Evolutionary conservation across 1,139 yeast species (phyloP).

Genomic region (Spathaspora sp.): DNA sequence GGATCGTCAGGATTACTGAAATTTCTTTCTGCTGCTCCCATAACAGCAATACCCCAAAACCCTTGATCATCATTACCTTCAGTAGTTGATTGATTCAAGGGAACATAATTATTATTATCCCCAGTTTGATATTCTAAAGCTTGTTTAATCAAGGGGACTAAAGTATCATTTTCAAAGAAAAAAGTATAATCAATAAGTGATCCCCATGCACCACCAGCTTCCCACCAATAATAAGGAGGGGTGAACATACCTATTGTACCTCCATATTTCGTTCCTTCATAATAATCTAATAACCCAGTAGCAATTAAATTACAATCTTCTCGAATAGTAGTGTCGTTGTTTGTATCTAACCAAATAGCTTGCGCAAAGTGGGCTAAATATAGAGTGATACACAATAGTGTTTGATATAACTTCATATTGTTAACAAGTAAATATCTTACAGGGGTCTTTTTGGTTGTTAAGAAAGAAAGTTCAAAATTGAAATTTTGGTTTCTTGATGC

Average conservation of each 20-base stretch:
- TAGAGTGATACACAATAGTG: neutral
- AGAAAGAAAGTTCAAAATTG: neutral
- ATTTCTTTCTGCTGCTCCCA: conserved; percentile 82
- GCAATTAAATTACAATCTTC: conserved; percentile 58
- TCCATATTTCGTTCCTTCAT: conserved; percentile 63
- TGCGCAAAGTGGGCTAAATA: conserved; percentile 7
- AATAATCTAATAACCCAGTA: conserved; percentile 69
- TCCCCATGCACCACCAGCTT: conserved; percentile 88
- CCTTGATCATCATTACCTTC: conserved; percentile 96
- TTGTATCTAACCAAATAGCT: conserved; percentile 36
- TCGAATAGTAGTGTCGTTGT: conserved; percentile 35
- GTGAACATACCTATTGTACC: conserved; percentile 77
- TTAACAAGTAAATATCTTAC: too few species aligned
- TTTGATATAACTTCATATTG: neutral
- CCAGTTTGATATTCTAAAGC: conserved; percentile 72
- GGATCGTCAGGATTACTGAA: conserved; percentile 59
- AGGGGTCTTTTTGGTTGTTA: too few species aligned
- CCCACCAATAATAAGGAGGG: conserved; percentile 90
- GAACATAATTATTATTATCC: conserved; percentile 64
- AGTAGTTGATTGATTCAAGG: conserved; percentile 68
- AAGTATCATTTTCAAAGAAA: conserved; percentile 63
- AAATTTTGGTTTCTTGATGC: neutral
- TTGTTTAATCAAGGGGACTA: conserved; percentile 50
- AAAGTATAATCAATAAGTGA: conserved; percentile 67
- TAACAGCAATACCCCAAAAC: conserved; percentile 83